Conservation (phyloP, 345 rosid species). For the Brassica cretica region DNA sequence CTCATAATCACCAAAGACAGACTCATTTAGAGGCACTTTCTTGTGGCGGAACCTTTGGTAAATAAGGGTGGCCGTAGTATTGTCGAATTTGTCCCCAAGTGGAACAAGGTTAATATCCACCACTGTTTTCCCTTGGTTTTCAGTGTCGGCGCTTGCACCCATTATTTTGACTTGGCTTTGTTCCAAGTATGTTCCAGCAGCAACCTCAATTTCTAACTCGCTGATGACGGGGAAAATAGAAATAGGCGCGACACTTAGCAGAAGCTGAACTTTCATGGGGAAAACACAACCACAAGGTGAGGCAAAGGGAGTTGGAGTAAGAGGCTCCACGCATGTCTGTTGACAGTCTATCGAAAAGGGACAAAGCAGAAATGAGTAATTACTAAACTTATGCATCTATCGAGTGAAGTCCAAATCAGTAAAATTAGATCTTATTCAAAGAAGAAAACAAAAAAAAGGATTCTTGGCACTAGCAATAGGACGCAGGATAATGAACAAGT, state of each 20-base stretch:
- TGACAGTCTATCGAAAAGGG: slow-evolving; percentile 69
- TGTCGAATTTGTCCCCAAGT: slow-evolving; percentile 96
- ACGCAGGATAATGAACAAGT: background rate
- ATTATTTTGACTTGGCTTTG: slow-evolving; percentile 98
- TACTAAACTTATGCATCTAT: background rate
- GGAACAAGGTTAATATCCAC: slow-evolving; percentile 96
- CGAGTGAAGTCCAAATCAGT: background rate
- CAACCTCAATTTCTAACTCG: slow-evolving; percentile 94
- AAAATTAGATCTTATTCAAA: too few species aligned
- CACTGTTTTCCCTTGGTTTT: slow-evolving; percentile 80
- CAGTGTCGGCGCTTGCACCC: slow-evolving; percentile 95
- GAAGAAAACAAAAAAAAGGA: too few species aligned
- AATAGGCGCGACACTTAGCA: slow-evolving; percentile 74
- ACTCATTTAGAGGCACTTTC: slow-evolving; percentile 69
- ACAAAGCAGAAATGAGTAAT: slow-evolving; percentile 17
- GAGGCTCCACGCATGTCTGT: slow-evolving; percentile 86
- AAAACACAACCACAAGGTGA: slow-evolving; percentile 97
- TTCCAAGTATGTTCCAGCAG: slow-evolving; percentile 85
- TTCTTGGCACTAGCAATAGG: too few species aligned
- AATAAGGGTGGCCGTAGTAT: slow-evolving; percentile 84
- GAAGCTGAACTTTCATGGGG: slow-evolving; percentile 95
- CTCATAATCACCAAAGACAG: slow-evolving; percentile 84
- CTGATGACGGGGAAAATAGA: slow-evolving; percentile 82
- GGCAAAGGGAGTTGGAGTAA: slow-evolving; percentile 83
- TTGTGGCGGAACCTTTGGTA: slow-evolving; percentile 74